These are phyloP conservation scores for Amesomyces nigricolor DNA, from an alignment of 2,329 filamentous ascomycete species.

Conservation along the genomic window DNA sequence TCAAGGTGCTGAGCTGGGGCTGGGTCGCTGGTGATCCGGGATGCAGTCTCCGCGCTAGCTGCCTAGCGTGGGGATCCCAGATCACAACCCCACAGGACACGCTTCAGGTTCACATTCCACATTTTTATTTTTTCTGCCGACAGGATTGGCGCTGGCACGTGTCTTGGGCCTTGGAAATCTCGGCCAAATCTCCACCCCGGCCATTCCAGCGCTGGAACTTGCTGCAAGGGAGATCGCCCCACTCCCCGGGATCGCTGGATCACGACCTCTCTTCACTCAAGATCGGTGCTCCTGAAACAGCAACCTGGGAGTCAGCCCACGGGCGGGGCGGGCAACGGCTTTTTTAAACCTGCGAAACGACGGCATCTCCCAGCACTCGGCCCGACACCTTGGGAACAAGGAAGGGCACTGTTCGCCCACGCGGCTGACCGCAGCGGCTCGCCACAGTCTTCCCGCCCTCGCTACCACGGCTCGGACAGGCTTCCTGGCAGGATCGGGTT, in stretches of 20 bases:
- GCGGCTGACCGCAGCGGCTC: background rate
- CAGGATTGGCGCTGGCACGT: slow-evolving; percentile 13
- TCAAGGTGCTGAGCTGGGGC: background rate
- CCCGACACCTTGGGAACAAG: too few species aligned
- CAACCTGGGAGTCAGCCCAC: background rate
- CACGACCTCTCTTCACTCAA: too few species aligned
- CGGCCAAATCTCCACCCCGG: slow-evolving; percentile 11
- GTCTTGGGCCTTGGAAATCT: slow-evolving; percentile 8
- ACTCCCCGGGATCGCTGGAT: background rate
- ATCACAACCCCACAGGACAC: slow-evolving; percentile 11
- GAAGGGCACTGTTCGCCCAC: too few species aligned
- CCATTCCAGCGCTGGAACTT: background rate
- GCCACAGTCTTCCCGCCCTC: background rate
- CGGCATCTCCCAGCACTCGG: too few species aligned
- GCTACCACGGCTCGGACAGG: background rate
- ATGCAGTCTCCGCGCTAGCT: slow-evolving; percentile 7
- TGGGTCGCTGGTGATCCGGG: slow-evolving; percentile 6
- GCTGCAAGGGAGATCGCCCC: slow-evolving; percentile 9
- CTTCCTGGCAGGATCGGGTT: background rate
- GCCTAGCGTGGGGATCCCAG: slow-evolving; percentile 1
- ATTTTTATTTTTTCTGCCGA: background rate
- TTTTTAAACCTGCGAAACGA: background rate
- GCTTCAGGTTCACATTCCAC: background rate
- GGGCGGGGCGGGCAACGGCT: background rate
- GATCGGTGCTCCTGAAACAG: background rate